phyloP scores from a whole-genome alignment of 2,329 filamentous ascomycete species.

The Didymella pinodella region DNA sequence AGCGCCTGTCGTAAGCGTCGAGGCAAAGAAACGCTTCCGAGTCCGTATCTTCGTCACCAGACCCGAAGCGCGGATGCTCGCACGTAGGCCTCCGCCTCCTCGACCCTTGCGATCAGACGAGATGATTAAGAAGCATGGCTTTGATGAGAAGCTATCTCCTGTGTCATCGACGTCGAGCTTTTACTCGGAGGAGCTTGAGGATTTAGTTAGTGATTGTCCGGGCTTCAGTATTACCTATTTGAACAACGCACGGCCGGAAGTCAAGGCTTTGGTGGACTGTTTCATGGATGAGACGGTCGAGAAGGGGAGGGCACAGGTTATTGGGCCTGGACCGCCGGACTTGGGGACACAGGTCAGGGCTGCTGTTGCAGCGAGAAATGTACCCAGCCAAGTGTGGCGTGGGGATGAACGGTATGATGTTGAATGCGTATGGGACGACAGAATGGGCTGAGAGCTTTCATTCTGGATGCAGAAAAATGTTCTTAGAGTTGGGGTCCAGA shows the following conservation, averaged over 20 bases:
- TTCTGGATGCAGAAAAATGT: no score
- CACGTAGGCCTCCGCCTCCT: conserved; percentile 1
- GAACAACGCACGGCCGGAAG: conserved; percentile 27
- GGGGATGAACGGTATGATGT: conserved; percentile 39
- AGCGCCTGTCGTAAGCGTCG: not conserved
- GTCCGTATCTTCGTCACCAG: conserved; percentile 32
- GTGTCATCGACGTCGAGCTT: conserved; percentile 5
- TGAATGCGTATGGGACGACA: conserved; percentile 42
- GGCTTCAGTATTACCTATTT: conserved; percentile 36
- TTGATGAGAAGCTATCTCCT: conserved; percentile 5
- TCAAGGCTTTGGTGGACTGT: conserved; percentile 18
- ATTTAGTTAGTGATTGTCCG: conserved; percentile 19
- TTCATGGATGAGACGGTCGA: conserved; percentile 31
- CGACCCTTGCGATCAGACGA: conserved; percentile 7
- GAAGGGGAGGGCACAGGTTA: conserved; percentile 32
- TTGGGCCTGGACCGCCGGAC: conserved; percentile 33
- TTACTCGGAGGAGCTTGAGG: conserved; percentile 14
- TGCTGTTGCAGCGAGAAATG: conserved; percentile 36
- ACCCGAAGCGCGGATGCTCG: conserved; percentile 3
- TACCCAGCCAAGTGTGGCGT: conserved; percentile 33
- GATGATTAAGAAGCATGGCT: conserved; percentile 5
- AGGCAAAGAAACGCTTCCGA: conserved; percentile 20
- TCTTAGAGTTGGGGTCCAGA: no score
- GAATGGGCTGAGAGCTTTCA: conserved; percentile 29
- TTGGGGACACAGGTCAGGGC: conserved; percentile 38